Evolutionary conservation across 257 asterid species (phyloP).

Genomic region (Solanum sitiens): DNA sequence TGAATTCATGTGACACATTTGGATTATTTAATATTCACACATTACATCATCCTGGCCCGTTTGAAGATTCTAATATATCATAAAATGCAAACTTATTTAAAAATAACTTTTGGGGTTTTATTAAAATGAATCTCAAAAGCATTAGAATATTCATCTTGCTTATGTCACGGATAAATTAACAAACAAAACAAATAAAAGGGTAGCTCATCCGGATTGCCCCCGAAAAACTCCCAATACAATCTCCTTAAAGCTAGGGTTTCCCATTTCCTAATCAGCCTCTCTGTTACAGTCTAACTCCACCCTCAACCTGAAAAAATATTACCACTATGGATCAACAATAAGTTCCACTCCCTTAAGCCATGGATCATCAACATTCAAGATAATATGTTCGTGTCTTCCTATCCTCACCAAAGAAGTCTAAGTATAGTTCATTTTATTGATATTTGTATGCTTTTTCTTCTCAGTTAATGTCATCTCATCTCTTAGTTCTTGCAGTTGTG

Average conservation of each 20-base stretch:
- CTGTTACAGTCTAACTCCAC: not conserved
- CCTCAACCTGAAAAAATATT: not conserved
- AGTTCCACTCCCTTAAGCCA: not conserved
- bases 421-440: too few relatives aligned
- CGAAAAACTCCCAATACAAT: not conserved
- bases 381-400: too few relatives aligned
- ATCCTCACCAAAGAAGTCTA: too few relatives aligned
- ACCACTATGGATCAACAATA: not conserved
- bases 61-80: not conserved
- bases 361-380: not conserved
- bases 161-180: too few relatives aligned
- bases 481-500: too few relatives aligned
- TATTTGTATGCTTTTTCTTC: too few relatives aligned
- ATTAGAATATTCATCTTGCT: too few relatives aligned
- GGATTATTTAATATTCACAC: not conserved
- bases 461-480: too few relatives aligned
- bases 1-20: too few relatives aligned
- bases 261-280: not conserved
- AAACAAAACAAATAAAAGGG: not conserved
- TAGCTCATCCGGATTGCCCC: not conserved
- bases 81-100: not conserved
- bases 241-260: not conserved
- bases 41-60: not conserved
- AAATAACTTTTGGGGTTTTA: not conserved
- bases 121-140: not conserved